A percentile compares a stretch with the other conserved stretches of the same genome.
Conservation (phyloP, 1,284 basidiomycete species). For the Heimioporus punctisporus region DNA sequence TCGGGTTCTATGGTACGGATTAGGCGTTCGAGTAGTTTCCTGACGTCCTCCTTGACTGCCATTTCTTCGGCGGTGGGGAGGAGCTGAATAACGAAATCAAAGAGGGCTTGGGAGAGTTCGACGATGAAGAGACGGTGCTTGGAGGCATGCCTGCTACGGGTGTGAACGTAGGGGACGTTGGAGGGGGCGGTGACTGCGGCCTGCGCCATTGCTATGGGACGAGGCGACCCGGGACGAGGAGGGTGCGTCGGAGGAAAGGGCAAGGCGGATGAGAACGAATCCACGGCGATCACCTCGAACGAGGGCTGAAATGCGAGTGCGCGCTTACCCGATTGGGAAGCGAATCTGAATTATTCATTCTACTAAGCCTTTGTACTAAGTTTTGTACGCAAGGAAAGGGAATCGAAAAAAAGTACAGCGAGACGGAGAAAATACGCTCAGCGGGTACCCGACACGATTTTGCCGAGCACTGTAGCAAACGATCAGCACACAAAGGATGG, state of each 20-base stretch:
- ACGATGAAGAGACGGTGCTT: slow-evolving; percentile 63
- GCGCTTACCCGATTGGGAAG: slow-evolving; percentile 28
- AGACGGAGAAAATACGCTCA: no score
- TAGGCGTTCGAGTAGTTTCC: slow-evolving; percentile 92
- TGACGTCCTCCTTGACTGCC: slow-evolving; percentile 94
- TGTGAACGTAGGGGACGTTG: slow-evolving; percentile 25
- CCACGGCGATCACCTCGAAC: slow-evolving; percentile 30
- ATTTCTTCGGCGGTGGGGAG: slow-evolving; percentile 90
- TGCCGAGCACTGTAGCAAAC: slow-evolving; percentile 14
- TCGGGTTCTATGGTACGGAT: slow-evolving; percentile 95
- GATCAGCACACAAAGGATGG: background rate
- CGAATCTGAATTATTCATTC: slow-evolving; percentile 7
- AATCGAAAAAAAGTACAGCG: background rate
- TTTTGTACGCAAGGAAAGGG: background rate
- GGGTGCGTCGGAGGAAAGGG: no score
- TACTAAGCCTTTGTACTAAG: background rate
- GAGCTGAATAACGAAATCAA: slow-evolving; percentile 89
- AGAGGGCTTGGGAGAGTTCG: slow-evolving; percentile 71
- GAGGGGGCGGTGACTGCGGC: slow-evolving; percentile 18
- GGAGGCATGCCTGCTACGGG: slow-evolving; percentile 35
- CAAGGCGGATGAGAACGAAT: slow-evolving; percentile 19
- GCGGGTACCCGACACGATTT: slow-evolving; percentile 5
- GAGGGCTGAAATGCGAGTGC: slow-evolving; percentile 6
- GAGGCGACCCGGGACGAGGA: no score
- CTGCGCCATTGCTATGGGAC: slow-evolving; percentile 25